Evolutionary conservation across 2,329 filamentous ascomycete genomes (phyloP).

Genomic region (Apiospora koreana): DNA sequence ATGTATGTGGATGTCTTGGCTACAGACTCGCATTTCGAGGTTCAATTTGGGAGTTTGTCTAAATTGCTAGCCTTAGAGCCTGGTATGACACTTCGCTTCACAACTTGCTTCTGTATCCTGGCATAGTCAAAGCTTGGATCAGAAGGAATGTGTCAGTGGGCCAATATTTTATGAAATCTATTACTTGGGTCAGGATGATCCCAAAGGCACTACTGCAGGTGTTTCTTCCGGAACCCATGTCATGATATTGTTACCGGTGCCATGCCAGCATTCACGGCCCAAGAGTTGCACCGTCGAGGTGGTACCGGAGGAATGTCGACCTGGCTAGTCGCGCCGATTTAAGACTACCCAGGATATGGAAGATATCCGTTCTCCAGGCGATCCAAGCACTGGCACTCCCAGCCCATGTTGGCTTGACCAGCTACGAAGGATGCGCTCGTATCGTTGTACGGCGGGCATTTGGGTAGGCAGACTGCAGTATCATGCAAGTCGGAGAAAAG

Average conservation of each 20-base stretch:
- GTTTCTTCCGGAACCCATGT: no score
- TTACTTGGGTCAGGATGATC: not conserved
- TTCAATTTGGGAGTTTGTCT: not conserved
- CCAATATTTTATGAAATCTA: not conserved
- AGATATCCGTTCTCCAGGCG: not conserved
- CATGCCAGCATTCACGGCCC: not conserved
- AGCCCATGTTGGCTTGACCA: not conserved
- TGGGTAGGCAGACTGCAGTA: not conserved
- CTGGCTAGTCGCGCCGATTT: not conserved
- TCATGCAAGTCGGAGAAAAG: not conserved
- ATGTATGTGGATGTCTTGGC: not conserved
- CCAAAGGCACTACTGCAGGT: not conserved
- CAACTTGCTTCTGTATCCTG: not conserved
- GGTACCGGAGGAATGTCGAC: not conserved
- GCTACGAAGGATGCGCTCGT: not conserved
- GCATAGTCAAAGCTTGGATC: not conserved
- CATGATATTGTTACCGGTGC: not conserved
- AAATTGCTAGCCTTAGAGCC: no score
- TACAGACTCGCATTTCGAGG: not conserved
- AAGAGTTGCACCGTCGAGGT: not conserved
- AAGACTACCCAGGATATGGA: not conserved
- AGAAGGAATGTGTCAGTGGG: not conserved
- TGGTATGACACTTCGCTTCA: no score
- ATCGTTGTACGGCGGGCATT: not conserved
- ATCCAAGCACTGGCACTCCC: not conserved